Evolutionary conservation across 176 grass and related monocot species (phyloP).

Genomic region (barley (Hordeum vulgare)): DNA sequence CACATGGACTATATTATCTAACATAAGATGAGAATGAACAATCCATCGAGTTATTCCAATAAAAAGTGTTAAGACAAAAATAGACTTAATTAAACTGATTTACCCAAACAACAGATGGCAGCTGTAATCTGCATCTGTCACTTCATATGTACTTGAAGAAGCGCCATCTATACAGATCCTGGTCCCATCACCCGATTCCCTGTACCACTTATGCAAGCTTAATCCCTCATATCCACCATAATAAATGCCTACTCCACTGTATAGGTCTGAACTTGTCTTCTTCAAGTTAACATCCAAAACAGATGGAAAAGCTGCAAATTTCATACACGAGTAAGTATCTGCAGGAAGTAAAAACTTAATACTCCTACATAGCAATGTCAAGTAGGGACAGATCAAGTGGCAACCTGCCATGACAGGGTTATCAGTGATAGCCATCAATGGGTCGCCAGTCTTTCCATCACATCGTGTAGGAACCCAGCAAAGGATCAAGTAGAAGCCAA

Average conservation of each 20-base stretch:
- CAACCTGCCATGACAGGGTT: constrained; percentile 92
- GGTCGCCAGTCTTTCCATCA: constrained; percentile 74
- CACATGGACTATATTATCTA: background rate
- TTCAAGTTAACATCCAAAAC: constrained; percentile 74
- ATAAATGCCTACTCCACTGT: constrained; percentile 69
- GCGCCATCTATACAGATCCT: constrained; percentile 50
- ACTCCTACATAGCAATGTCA: background rate
- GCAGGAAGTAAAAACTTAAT: constrained; percentile 4
- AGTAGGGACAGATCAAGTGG: constrained; percentile 11
- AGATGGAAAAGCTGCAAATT: constrained; percentile 67
- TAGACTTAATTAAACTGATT: constrained; percentile 25
- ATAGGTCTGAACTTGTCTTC: constrained; percentile 49
- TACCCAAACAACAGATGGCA: constrained; percentile 84
- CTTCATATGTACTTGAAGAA: constrained; percentile 80
- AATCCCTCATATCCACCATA: constrained; percentile 95
- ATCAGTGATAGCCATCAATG: constrained; percentile 46
- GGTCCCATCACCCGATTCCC: constrained; percentile 76
- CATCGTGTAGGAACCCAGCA: constrained; percentile 75
- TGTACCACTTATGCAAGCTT: constrained; percentile 87
- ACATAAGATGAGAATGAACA: background rate
- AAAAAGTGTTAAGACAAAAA: background rate
- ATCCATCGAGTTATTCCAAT: background rate
- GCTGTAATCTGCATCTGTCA: constrained; percentile 87
- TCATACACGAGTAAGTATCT: constrained; percentile 24
- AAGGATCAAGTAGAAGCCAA: constrained; percentile 73